Evolutionary conservation across 1,284 basidiomycete species (phyloP).

Genomic region (Marasmius sp.): DNA sequence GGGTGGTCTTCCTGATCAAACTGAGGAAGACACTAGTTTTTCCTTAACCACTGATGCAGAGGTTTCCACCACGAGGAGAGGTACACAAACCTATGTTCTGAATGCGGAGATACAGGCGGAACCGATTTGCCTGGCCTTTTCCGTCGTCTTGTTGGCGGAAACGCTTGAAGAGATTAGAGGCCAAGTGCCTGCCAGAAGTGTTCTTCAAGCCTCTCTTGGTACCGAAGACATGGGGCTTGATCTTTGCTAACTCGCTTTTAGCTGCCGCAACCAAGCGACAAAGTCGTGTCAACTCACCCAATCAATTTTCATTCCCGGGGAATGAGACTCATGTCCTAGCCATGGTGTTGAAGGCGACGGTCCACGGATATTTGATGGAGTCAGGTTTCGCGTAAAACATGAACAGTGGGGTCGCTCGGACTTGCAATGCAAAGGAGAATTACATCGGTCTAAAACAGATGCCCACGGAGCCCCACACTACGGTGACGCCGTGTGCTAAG

Average conservation of each 20-base stretch:
- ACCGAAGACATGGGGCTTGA: neutral
- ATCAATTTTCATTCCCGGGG: no score
- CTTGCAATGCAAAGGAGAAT: no score
- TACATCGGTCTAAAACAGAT: no score
- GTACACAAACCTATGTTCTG: no score
- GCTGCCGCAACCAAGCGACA: neutral
- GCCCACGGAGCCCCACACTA: no score
- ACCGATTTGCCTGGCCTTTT: neutral
- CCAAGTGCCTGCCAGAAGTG: neutral
- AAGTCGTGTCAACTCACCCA: no score
- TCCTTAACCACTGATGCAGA: neutral
- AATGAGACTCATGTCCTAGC: no score
- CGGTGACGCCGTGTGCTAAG: no score
- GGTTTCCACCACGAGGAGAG: neutral
- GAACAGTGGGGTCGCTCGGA: no score
- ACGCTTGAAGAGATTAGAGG: neutral
- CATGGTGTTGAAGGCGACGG: no score
- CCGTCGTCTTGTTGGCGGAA: neutral
- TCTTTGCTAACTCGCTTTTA: neutral
- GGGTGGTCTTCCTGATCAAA: neutral
- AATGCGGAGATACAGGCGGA: neutral
- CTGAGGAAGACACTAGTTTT: neutral
- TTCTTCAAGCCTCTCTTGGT: neutral
- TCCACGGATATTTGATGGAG: no score
- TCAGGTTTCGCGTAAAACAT: no score